phyloP scores from a whole-genome alignment of 805 yeast genomes.

The Debaryomyces castellii region DNA sequence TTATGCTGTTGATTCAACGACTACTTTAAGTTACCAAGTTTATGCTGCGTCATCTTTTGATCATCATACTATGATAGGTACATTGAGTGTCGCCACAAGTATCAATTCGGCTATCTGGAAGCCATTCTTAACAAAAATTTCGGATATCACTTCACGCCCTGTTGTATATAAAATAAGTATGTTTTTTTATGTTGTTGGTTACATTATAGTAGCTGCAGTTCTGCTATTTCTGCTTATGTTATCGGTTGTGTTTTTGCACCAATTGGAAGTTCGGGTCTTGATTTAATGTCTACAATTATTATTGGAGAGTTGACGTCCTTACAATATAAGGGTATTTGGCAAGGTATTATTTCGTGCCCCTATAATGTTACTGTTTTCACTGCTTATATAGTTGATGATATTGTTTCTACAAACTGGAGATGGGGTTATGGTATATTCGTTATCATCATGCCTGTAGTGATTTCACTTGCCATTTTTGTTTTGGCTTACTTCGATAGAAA shows the following conservation, averaged over 20 bases:
- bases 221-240: slow-evolving; percentile 21
- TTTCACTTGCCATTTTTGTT: slow-evolving; percentile 29
- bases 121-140: slow-evolving; percentile 14
- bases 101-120: slow-evolving; percentile 19
- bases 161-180: background rate
- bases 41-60: slow-evolving; percentile 8
- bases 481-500: slow-evolving; percentile 30
- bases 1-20: background rate
- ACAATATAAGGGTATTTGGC: slow-evolving; percentile 21
- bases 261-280: slow-evolving; percentile 19
- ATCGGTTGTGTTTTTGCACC: slow-evolving; percentile 19
- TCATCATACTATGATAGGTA: slow-evolving; percentile 19
- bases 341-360: slow-evolving; percentile 29
- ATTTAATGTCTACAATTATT: slow-evolving; percentile 14
- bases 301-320: slow-evolving; percentile 23
- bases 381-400: slow-evolving; percentile 33
- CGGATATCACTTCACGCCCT: slow-evolving; percentile 18
- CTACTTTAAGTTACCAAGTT: background rate
- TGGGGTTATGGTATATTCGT: slow-evolving; percentile 54
- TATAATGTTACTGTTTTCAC: slow-evolving; percentile 38
- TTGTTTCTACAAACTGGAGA: slow-evolving; percentile 43
- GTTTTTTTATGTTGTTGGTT: slow-evolving; percentile 18
- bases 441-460: slow-evolving; percentile 42
- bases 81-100: slow-evolving; percentile 18
- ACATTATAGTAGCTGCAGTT: slow-evolving; percentile 18